Evolutionary conservation across 202 grass and related monocot genomes (phyloP).

Genomic region (Bolboschoenoplectus hybrid): DNA sequence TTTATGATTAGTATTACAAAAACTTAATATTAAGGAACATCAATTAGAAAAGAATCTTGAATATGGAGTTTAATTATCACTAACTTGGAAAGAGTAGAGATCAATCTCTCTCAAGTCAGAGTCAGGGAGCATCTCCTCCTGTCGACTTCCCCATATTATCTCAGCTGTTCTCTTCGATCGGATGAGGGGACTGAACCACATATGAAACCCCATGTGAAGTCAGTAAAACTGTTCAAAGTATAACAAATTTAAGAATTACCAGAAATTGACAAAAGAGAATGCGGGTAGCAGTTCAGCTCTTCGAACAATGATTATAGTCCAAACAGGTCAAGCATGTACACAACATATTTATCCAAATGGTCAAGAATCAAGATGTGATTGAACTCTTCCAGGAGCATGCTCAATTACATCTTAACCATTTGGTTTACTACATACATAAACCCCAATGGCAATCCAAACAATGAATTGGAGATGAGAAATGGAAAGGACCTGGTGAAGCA

Average conservation of each 20-base stretch:
- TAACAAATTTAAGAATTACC: conserved; percentile 23
- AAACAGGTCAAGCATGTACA: not conserved
- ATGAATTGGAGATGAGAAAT: not conserved
- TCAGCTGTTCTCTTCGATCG: conserved; percentile 83
- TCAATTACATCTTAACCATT: not conserved
- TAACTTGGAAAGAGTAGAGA: conserved; percentile 90
- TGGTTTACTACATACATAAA: not conserved
- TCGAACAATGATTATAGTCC: too few species aligned
- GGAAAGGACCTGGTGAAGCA: conserved; percentile 72
- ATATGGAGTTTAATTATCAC: not conserved
- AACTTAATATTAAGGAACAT: not conserved
- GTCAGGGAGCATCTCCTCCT: conserved; percentile 65
- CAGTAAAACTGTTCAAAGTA: conserved; percentile 16
- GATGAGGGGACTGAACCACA: conserved; percentile 62
- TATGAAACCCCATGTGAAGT: conserved; percentile 26
- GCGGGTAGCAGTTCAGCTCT: not conserved
- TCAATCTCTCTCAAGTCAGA: conserved; percentile 86
- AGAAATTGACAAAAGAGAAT: not conserved
- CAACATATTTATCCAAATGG: not conserved
- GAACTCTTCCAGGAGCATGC: not conserved
- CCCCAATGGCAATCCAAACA: not conserved
- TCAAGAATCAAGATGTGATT: not conserved
- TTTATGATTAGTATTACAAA: not conserved
- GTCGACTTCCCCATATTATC: conserved; percentile 72
- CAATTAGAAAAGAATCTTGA: not conserved